phyloP scores from a whole-genome alignment of 805 yeast species.

The Ogataea nitratoaversa region DNA sequence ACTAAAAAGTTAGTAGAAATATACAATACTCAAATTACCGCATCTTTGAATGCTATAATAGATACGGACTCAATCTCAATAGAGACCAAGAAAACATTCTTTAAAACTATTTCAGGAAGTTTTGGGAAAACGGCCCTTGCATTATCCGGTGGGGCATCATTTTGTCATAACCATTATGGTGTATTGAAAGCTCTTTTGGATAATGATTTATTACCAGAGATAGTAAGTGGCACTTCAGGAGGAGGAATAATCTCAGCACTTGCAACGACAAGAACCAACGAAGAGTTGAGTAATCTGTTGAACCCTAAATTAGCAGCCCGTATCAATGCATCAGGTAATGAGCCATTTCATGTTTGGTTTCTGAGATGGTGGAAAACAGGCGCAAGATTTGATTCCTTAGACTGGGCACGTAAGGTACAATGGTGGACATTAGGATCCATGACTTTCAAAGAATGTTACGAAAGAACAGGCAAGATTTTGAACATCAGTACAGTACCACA shows the following conservation, averaged over 20 bases:
- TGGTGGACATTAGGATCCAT: constrained; percentile 73
- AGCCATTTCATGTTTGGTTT: constrained; percentile 52
- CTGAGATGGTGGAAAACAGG: constrained; percentile 70
- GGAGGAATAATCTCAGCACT: constrained; percentile 77
- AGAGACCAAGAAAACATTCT: constrained; percentile 45
- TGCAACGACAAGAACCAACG: constrained; percentile 64
- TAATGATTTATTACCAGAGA: constrained; percentile 59
- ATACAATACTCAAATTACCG: constrained; percentile 50
- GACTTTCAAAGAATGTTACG: constrained; percentile 67
- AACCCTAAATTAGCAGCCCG: constrained; percentile 58
- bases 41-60: constrained; percentile 41
- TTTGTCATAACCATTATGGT: constrained; percentile 75
- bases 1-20: constrained; percentile 57
- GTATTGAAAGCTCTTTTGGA: constrained; percentile 68
- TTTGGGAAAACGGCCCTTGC: constrained; percentile 71
- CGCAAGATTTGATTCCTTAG: constrained; percentile 70
- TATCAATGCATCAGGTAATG: constrained; percentile 66
- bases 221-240: constrained; percentile 76
- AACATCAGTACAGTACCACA: constrained; percentile 79
- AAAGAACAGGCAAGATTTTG: constrained; percentile 63
- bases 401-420: constrained; percentile 64
- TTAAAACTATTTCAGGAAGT: constrained; percentile 55
- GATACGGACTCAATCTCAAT: constrained; percentile 34
- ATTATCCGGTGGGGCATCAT: constrained; percentile 76
- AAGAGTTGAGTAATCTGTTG: constrained; percentile 53